Evolutionary conservation across 345 rosid species (phyloP).

Genomic region (Citrus australasica): DNA sequence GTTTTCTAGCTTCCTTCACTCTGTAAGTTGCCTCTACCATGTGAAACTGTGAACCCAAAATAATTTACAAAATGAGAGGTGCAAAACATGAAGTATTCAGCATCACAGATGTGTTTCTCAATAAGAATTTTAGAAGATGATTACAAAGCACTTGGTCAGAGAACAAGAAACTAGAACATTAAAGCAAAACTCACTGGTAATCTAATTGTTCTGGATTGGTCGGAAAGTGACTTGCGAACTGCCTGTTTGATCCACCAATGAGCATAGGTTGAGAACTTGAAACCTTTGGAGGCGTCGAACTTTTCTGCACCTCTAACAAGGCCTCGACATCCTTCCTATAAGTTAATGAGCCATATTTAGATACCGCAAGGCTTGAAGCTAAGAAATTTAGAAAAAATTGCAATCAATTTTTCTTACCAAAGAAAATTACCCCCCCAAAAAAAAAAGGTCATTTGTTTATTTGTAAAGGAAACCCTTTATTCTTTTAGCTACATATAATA

Average conservation of each 20-base stretch:
- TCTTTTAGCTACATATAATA: neutral
- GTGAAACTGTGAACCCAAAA: conserved; percentile 61
- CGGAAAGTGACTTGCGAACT: conserved; percentile 78
- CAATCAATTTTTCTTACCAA: neutral
- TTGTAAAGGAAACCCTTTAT: neutral
- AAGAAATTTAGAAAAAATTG: neutral
- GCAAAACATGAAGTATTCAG: neutral
- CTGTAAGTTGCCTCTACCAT: conserved; percentile 91
- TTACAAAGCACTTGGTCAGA: neutral
- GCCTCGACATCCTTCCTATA: conserved; percentile 94
- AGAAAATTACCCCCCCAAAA: neutral
- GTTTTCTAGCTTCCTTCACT: conserved; percentile 86
- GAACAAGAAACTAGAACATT: conserved; percentile 1
- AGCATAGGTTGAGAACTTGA: conserved; percentile 12
- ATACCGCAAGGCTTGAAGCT: neutral
- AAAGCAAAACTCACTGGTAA: conserved; percentile 60
- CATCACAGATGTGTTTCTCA: neutral
- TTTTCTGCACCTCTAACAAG: conserved; percentile 87
- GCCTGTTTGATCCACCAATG: conserved; percentile 98
- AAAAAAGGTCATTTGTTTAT: neutral
- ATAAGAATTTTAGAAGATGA: neutral
- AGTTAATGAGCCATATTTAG: conserved; percentile 18
- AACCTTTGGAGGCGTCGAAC: conserved; percentile 60
- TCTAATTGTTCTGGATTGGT: conserved; percentile 80
- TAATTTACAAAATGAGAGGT: neutral